Percentiles rank a stretch among this genome's conserved stretches.
phyloP scores from a whole-genome alignment of 176 grass and related monocot genomes.

The Zoysia japonica region DNA sequence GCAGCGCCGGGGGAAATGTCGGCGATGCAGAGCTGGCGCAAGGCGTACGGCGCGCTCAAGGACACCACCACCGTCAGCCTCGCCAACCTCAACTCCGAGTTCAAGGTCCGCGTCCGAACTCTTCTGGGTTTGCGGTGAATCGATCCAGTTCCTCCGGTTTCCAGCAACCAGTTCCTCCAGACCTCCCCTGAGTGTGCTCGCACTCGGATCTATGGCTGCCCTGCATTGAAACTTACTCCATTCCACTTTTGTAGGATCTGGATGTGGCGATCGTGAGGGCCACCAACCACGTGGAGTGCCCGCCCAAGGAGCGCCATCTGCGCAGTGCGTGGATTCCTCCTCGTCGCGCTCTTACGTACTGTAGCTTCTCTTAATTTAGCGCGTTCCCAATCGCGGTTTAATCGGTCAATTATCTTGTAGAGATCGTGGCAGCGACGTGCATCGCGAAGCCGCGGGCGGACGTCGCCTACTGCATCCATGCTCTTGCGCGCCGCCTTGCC shows the following conservation, averaged over 20 bases:
- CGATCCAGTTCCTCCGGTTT: background rate
- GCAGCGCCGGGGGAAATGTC: conserved; percentile 45
- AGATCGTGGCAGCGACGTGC: conserved; percentile 72
- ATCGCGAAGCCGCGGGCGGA: conserved; percentile 67
- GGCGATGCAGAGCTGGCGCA: conserved; percentile 86
- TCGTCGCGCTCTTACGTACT: background rate
- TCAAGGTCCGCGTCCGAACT: conserved; percentile 54
- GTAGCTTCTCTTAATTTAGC: conserved; percentile 12
- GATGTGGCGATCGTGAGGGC: conserved; percentile 97
- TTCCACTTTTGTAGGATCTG: conserved; percentile 65
- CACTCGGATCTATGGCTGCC: conserved; percentile 28
- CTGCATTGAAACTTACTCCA: conserved; percentile 20
- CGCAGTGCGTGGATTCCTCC: conserved; percentile 54
- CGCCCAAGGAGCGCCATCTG: conserved; percentile 90
- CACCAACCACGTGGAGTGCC: conserved; percentile 87
- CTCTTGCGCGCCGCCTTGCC: conserved; percentile 71
- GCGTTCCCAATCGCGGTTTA: background rate
- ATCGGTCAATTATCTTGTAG: conserved; percentile 49
- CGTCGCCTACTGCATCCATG: conserved; percentile 89
- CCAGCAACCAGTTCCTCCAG: background rate
- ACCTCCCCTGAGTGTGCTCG: background rate
- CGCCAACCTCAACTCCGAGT: conserved; percentile 94
- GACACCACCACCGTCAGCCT: conserved; percentile 88
- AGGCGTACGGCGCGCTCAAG: conserved; percentile 91
- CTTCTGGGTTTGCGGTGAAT: background rate